Percentiles rank a stretch among this genome's conserved stretches.
Conservation (phyloP, 139 green algal species). For the Diplosphaera chodatii region DNA sequence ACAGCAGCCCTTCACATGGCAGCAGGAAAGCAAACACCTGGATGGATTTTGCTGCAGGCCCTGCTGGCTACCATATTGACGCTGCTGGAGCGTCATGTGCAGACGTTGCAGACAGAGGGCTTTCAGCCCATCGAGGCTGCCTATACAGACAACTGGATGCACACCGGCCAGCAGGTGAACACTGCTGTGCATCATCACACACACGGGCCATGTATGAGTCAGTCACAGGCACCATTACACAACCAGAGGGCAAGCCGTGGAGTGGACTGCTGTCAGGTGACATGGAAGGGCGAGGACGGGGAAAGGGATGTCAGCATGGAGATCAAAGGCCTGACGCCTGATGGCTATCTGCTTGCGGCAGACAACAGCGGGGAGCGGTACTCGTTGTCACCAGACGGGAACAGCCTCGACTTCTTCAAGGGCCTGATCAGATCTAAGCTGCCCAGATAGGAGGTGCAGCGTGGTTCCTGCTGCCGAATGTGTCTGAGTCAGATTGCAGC, state of each 20-base stretch:
- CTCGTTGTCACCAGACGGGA: slow-evolving; percentile 88
- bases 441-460: not conserved
- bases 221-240: too few species aligned
- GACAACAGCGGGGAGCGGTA: slow-evolving; percentile 51
- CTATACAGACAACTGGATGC: slow-evolving; percentile 76
- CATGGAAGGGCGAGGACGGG: slow-evolving; percentile 23
- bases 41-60: slow-evolving; percentile 10
- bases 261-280: slow-evolving; percentile 18
- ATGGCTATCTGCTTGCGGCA: slow-evolving; percentile 71
- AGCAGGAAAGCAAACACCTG: not conserved
- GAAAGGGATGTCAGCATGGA: slow-evolving; percentile 14
- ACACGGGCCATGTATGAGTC: too few species aligned
- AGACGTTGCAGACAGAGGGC: slow-evolving; percentile 48
- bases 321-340: slow-evolving; percentile 43
- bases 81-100: slow-evolving; percentile 47
- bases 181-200: too few species aligned
- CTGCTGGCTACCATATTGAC: slow-evolving; percentile 48
- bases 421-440: slow-evolving; percentile 54
- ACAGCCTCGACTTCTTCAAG: slow-evolving; percentile 72
- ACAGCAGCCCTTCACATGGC: too few species aligned
- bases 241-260: too few species aligned
- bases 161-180: slow-evolving; percentile 60
- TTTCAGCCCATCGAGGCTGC: slow-evolving; percentile 57
- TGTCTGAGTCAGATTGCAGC: too few species aligned
- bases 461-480: too few species aligned